Evolutionary conservation across 1,284 basidiomycete species (phyloP).

Genomic region (Cutaneotrichosporon cutaneum): DNA sequence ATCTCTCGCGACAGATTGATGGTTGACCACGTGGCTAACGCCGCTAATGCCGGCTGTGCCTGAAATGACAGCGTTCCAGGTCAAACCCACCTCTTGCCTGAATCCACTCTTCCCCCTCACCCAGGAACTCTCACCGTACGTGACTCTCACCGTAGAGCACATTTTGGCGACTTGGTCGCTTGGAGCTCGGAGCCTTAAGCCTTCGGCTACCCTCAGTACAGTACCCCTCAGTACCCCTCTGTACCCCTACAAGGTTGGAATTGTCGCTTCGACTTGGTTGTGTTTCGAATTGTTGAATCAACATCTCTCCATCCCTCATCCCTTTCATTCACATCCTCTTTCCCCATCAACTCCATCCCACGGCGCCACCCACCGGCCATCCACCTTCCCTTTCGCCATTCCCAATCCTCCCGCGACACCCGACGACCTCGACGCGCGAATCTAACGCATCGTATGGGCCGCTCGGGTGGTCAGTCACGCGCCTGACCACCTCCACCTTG

Average conservation of each 20-base stretch:
- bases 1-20: no score
- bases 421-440: background rate
- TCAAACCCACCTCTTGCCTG: no score
- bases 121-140: background rate
- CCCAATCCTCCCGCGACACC: background rate
- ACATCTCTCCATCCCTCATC: slow-evolving; percentile 1
- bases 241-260: background rate
- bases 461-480: slow-evolving; percentile 17
- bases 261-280: background rate
- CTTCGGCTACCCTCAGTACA: no score
- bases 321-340: background rate
- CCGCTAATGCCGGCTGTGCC: no score
- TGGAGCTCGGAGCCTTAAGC: no score
- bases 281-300: slow-evolving; percentile 5
- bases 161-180: background rate
- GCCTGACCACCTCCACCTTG: slow-evolving; percentile 13
- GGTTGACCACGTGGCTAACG: no score
- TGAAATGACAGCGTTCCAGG: no score
- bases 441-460: slow-evolving; percentile 3
- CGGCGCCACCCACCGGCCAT: background rate
- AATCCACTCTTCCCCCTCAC: no score
- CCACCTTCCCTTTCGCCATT: background rate
- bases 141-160: background rate
- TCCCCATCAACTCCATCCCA: background rate
- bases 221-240: no score